Base-by-base conservation (phyloP, 257 asterid species). In the Solanum sitiens region DNA sequence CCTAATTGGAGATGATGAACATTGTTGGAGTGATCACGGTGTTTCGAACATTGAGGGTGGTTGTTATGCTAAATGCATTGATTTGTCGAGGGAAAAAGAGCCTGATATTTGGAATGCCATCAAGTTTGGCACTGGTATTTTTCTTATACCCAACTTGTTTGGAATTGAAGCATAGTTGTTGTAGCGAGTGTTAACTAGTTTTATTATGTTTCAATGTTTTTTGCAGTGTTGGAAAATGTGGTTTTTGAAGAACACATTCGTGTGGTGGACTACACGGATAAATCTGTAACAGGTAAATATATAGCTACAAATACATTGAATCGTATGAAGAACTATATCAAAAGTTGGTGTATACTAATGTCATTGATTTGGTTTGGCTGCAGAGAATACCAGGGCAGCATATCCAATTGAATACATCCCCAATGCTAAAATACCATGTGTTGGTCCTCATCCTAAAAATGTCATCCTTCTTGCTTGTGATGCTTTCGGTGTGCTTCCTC, bases 41-140 rank as follows among this genome's bases (percentile, higher is more conserved):
- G 98, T 96, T 11, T 95, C 98, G 0, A 96, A 96, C 90, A 96
- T 96, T 70, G 99, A 96, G 89, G 99, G 98, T 23, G 99, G 99
- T 83, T 96, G 99, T 90, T 96, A 96, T 84, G 99, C 99, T 0
- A 96, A 96, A 88, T 96, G 99, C 94, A 90, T 96, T 44, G 99
- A 96, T 90, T 74, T 96, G 88, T 86, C 98, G 0, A 87, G 94
- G 88, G 98, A 96, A 89, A 96, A 95, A 87, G 99, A 96, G 91
- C 99, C 99, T 25, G 99, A 96, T 90, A 96, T 96, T 35, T 96
- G 98, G 98, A 95, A 96, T 18, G 99, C 99, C 50, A 96, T 96
- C 87, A 94, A 94, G 95, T 96, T 95, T 86, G 98, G 98, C 71
- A 89, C 98, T 42, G 99, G 99, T 96, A 89, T 9, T 45, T n/a